Evolutionary conservation across 2,329 filamentous ascomycete genomes (phyloP), one percentile per base, ranked within the genome.

Genomic region (Pseudogymnoascus sp.): DNA sequence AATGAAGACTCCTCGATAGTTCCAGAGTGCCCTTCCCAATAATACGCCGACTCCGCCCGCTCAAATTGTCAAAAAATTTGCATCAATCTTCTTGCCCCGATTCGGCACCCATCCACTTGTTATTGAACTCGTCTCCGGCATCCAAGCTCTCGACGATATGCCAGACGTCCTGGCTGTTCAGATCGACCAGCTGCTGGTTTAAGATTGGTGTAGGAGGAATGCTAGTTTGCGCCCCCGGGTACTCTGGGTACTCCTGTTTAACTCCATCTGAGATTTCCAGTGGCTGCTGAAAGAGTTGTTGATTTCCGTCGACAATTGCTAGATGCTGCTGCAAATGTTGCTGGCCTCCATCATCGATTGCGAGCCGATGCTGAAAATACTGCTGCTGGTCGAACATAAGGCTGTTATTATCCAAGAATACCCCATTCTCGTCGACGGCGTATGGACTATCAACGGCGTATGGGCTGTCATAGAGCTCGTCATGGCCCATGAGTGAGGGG

Each of bases 131-230:
- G 13, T 65, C 68, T 26, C 69, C 70, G 17, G 64, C 66, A 60
- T 72, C 69, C 38, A 74, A 64, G 10, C 69, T 65, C 38, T 70
- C 71, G 40, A 72, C 67, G 4, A 53, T 31, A 17, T 73, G 71
- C 72, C 72, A 74, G 35, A 70, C 69, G 9, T 72, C 72, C 62
- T 73, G 70, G 28, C 68, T 64, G 26, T 64, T 68, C 28, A 73
- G 63, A 17, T 73, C 66, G 50, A 71, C 67, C 65, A 68, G 65
- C 28, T 74, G 69, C 15, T 68, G 69, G 62, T 53, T 53, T 19
- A 53, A 19, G 26, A 31, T 17, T 53, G 47, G 47, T 19, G 47
- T 53, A 7, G 31, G n/a, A 11, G 47, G 47, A 53, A 53, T 31
- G 4, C 47, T n/a, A 11, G 10, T 13, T 7, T 53, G 47, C n/a